Evolutionary conservation across 169 alveolate genomes (phyloP), one percentile per base, ranked within the genome.

Genomic region (Plasmodium gaboni): DNA sequence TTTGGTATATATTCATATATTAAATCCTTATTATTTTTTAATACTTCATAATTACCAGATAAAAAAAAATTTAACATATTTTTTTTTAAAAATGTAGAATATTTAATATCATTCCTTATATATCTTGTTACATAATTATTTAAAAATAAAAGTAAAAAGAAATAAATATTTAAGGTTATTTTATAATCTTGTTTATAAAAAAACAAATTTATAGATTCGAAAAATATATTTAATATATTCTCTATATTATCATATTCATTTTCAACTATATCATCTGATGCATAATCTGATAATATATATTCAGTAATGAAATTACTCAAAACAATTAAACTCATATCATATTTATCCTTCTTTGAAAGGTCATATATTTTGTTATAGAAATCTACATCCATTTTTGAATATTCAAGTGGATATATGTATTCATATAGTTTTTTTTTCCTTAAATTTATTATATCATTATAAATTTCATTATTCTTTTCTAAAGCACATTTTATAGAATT

Each of bases 101-200:
- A 53, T 80, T 46, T 65, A 15, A 65, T 51, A 67, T 80, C 90
- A n/a, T 80, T 80, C 57, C 69, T 65, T 65, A 50, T 50, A 50
- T 80, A 80, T 63, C 60, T 80, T 53, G 90, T 80, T 60, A 80
- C 83, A 80, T 80, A 80, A 68, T 53, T 67, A 80, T 80, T 80
- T 80, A 80, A 80, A 80, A 67, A 80, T 80, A 80, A 48, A 9
- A 80, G 44, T 42, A 80, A 46, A 48, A 80, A 80, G 50, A 80
- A 80, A 69, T 10, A 80, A 67, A 80, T 67, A 80, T 80, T 80
- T 63, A 80, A 64, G 44, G 85, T 46, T 67, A 67, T 44, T 68
- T 74, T 68, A 70, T 80, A 80, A 38, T 80, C 68, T 50, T 67
- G 83, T 57, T 80, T 80, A 53, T 80, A 28, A 68, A 80, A 80